Evolutionary conservation across 2,329 filamentous ascomycete genomes (phyloP).

Genomic region (Colletotrichum australisinense): DNA sequence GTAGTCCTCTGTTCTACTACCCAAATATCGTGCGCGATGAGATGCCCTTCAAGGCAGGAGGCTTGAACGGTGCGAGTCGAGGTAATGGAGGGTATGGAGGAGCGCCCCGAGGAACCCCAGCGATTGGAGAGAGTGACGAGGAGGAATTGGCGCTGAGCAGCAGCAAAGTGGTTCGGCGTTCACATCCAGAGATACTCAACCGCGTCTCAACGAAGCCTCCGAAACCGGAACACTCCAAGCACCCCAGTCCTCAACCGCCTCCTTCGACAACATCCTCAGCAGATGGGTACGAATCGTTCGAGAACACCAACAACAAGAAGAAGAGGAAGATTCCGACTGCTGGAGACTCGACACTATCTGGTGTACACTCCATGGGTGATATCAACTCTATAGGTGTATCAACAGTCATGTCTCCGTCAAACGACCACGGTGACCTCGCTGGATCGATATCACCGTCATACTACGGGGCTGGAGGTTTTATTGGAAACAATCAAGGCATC

Average conservation of each 20-base stretch:
- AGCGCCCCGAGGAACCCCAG: constrained; percentile 47
- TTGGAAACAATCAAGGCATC: constrained; percentile 64
- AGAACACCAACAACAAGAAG: constrained; percentile 99
- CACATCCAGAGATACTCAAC: constrained; percentile 58
- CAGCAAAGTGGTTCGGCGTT: constrained; percentile 56
- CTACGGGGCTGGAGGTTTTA: constrained; percentile 61
- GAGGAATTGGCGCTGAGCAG: constrained; percentile 58
- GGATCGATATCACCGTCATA: constrained; percentile 47
- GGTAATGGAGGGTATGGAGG: constrained; percentile 37
- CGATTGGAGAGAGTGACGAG: constrained; percentile 71
- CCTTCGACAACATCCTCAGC: constrained; percentile 77
- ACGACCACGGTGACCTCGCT: constrained; percentile 46
- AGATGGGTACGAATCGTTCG: constrained; percentile 96
- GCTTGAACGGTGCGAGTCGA: constrained; percentile 15
- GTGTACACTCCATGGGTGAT: constrained; percentile 51
- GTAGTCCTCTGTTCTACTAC: constrained; percentile 81
- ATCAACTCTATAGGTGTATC: constrained; percentile 42
- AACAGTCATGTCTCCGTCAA: constrained; percentile 46
- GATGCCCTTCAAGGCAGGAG: constrained; percentile 43
- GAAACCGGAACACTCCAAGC: constrained; percentile 58
- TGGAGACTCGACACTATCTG: constrained; percentile 67
- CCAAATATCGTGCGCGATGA: constrained; percentile 49
- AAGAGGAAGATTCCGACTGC: constrained; percentile 97
- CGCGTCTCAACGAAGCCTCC: constrained; percentile 55
- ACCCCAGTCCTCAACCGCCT: constrained; percentile 64